Conservation (phyloP, 2,329 filamentous ascomycete species). For the Fusarium dimerum region DNA sequence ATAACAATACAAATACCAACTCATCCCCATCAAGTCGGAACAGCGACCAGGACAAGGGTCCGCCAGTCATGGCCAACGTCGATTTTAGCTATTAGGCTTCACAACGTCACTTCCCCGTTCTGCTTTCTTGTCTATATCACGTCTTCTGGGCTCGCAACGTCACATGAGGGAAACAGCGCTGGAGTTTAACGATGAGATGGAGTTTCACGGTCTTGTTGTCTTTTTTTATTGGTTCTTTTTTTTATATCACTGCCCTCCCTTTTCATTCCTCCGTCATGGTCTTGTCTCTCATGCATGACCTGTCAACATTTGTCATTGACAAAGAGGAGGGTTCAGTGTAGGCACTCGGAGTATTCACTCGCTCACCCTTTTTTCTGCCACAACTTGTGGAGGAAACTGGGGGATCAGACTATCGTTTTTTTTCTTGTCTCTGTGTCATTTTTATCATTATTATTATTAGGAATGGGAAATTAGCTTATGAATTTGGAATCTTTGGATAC, state of each 20-base stretch:
- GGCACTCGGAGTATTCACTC: no score
- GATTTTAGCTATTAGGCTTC: constrained; percentile 61
- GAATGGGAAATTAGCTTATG: no score
- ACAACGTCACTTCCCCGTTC: constrained; percentile 1
- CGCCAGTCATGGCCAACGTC: constrained; percentile 59
- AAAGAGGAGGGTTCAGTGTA: no score
- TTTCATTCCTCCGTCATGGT: constrained; percentile 9
- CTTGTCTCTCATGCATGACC: constrained; percentile 13
- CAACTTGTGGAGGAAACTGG: constrained; percentile 6
- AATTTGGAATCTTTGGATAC: constrained; percentile 16
- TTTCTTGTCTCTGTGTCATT: neutral
- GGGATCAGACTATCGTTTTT: constrained; percentile 19
- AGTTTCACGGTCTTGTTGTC: constrained; percentile 26
- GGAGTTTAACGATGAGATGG: constrained; percentile 33
- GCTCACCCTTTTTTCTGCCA: constrained; percentile 4
- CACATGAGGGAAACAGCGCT: constrained; percentile 35
- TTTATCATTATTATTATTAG: constrained; percentile 19
- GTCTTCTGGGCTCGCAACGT: constrained; percentile 26
- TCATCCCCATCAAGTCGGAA: neutral
- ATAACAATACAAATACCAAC: no score
- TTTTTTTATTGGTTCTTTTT: constrained; percentile 13
- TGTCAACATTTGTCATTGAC: no score
- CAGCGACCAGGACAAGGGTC: constrained; percentile 48
- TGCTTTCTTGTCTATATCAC: constrained; percentile 30
- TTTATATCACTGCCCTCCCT: constrained; percentile 10